These are phyloP conservation scores for Tulasnella sp. DNA, from an alignment of 768 basidiomycete species.

Conservation along the genomic window DNA sequence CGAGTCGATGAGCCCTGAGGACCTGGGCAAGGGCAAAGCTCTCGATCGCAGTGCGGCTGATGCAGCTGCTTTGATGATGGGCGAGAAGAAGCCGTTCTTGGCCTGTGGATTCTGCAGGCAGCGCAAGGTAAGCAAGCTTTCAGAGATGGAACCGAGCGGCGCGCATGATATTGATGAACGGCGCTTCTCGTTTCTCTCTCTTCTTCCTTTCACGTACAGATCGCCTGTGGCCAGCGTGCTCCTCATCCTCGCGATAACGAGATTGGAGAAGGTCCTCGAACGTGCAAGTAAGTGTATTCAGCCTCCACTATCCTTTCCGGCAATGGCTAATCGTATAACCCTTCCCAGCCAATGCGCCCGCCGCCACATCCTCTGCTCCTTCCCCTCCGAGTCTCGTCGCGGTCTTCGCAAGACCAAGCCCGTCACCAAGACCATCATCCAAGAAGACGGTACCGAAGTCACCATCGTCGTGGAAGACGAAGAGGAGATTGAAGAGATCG, in stretches of 20 bases:
- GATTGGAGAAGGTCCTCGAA: constrained; percentile 17
- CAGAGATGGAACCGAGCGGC: not conserved
- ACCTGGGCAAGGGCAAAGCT: not conserved
- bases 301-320: too few relatives aligned
- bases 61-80: not conserved
- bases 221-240: constrained; percentile 23
- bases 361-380: constrained; percentile 18
- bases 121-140: constrained; percentile 3
- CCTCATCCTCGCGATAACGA: constrained; percentile 18
- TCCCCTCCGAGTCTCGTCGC: constrained; percentile 27
- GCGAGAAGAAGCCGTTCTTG: constrained; percentile 28
- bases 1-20: not conserved
- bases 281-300: constrained; percentile 25
- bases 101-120: constrained; percentile 27
- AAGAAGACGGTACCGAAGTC: not conserved
- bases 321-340: not conserved
- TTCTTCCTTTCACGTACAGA: not conserved
- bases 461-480: not conserved
- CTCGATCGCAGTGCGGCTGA: not conserved
- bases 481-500: constrained; percentile 1
- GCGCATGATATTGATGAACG: not conserved
- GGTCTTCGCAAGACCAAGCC: constrained; percentile 23
- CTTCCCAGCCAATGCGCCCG: constrained; percentile 24
- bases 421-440: constrained; percentile 12
- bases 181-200: not conserved